phyloP scores from a whole-genome alignment of 345 rosid genomes.

The Dipteronia dyeriana region DNA sequence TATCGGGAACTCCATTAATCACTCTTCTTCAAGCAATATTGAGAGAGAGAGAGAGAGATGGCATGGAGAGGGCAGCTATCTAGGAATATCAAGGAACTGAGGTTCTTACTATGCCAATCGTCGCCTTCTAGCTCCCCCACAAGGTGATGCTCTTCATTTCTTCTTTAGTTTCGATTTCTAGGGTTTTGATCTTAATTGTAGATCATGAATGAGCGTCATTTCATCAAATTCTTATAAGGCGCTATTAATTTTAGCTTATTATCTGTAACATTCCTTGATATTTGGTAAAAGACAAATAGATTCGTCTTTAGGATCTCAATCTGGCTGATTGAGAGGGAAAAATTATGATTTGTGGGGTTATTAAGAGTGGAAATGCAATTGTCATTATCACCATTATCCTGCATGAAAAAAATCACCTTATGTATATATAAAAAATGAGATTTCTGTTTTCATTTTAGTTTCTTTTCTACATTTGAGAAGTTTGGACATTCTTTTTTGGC shows the following conservation, averaged over 20 bases:
- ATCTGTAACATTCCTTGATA: neutral
- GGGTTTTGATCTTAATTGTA: neutral
- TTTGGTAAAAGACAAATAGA: too few relatives aligned
- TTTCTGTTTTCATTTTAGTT: neutral
- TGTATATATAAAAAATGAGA: too few relatives aligned
- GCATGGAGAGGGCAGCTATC: constrained; percentile 53
- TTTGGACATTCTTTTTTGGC: too few relatives aligned
- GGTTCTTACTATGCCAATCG: constrained; percentile 71
- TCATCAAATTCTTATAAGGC: neutral
- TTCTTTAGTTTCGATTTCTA: neutral
- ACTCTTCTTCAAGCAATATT: neutral
- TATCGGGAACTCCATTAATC: neutral
- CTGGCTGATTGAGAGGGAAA: too few relatives aligned
- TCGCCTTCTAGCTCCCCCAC: constrained; percentile 70
- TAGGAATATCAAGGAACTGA: constrained; percentile 53
- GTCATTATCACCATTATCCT: too few relatives aligned
- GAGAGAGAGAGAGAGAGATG: constrained; percentile 19
- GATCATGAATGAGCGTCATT: neutral
- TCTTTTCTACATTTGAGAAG: neutral
- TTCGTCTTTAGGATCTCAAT: too few relatives aligned
- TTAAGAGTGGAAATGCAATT: too few relatives aligned
- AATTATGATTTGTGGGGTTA: neutral
- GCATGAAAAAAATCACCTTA: too few relatives aligned
- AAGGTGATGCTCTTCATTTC: constrained; percentile 39
- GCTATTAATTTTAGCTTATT: neutral